A percentile compares a stretch with the other conserved stretches of the same genome.
These are phyloP conservation scores for Lactarius psammicola DNA, from an alignment of 768 basidiomycete species.

Conservation along the genomic window DNA sequence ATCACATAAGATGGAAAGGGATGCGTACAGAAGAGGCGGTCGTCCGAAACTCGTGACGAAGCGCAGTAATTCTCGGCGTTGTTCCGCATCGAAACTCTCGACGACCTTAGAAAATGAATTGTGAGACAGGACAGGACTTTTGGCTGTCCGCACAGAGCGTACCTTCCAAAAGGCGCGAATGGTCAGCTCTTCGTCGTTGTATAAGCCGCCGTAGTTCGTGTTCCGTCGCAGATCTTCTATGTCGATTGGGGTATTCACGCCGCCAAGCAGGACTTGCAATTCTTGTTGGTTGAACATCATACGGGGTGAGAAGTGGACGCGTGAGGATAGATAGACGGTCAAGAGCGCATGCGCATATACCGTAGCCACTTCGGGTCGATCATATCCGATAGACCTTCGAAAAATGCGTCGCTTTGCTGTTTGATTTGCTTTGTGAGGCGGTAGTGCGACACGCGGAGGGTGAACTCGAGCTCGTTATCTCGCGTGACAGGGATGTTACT, in stretches of 20 bases:
- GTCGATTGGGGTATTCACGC: constrained; percentile 82
- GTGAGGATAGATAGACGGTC: background rate
- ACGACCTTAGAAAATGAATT: constrained; percentile 55
- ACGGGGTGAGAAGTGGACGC: too few relatives aligned
- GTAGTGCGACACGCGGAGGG: constrained; percentile 85
- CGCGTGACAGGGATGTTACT: constrained; percentile 80
- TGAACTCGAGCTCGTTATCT: constrained; percentile 88
- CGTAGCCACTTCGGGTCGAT: constrained; percentile 88
- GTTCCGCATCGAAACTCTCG: constrained; percentile 73
- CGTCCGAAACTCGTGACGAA: constrained; percentile 94
- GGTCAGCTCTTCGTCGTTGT: constrained; percentile 65
- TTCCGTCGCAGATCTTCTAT: constrained; percentile 74
- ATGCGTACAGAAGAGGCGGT: constrained; percentile 76
- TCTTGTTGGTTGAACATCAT: constrained; percentile 99
- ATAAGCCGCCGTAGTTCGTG: constrained; percentile 81
- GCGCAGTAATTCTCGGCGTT: constrained; percentile 72
- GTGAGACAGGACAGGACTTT: constrained; percentile 10
- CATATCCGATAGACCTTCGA: constrained; percentile 89
- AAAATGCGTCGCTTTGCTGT: constrained; percentile 80
- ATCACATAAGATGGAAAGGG: background rate
- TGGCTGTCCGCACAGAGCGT: background rate
- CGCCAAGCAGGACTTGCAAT: constrained; percentile 87
- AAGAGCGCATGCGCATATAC: constrained; percentile 36
- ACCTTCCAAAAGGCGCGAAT: constrained; percentile 85
- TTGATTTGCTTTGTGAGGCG: constrained; percentile 87